Percentiles rank a stretch among this genome's conserved stretches.
Conservation (phyloP, 2,329 filamentous ascomycete genomes). For the Plenodomus tracheiphilus region DNA sequence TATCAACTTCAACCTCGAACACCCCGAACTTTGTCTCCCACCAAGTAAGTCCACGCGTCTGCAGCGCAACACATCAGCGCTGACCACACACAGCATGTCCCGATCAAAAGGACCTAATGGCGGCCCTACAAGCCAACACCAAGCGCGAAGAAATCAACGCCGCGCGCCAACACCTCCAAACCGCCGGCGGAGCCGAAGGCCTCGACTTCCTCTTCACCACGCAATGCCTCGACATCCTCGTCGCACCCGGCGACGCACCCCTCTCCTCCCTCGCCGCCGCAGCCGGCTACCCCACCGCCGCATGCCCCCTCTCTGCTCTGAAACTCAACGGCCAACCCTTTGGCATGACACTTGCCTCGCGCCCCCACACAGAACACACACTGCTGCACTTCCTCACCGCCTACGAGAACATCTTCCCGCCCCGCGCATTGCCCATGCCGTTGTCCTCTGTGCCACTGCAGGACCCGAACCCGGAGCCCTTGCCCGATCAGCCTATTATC, state of each 20-base stretch:
- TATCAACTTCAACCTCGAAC: conserved; percentile 44
- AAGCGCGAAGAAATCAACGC: conserved; percentile 29
- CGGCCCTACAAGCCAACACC: conserved; percentile 29
- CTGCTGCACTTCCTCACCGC: conserved; percentile 43
- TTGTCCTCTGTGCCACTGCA: conserved; percentile 33
- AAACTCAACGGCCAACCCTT: conserved; percentile 44
- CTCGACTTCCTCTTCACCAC: conserved; percentile 37
- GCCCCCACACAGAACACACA: conserved; percentile 35
- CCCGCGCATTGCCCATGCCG: conserved; percentile 35
- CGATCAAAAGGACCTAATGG: conserved; percentile 42
- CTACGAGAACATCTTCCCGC: conserved; percentile 42
- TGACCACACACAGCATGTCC: conserved; percentile 28
- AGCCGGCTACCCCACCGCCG: conserved; percentile 42
- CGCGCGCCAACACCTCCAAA: conserved; percentile 32
- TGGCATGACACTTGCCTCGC: conserved; percentile 37
- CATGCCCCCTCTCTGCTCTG: conserved; percentile 37
- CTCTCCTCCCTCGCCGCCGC: conserved; percentile 41
- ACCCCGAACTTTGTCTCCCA: conserved; percentile 40
- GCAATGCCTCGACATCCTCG: conserved; percentile 37
- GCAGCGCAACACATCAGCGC: background rate
- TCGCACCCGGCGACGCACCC: conserved; percentile 40
- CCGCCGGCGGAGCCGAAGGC: conserved; percentile 35
- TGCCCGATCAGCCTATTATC: conserved; percentile 39
- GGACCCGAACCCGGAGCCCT: conserved; percentile 26
- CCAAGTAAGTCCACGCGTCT: conserved; percentile 22